Evolutionary conservation across 352 stramenopile species (phyloP), one percentile per base, ranked within the genome.

Genomic region (Hyaloperonospora arabidopsidis): DNA sequence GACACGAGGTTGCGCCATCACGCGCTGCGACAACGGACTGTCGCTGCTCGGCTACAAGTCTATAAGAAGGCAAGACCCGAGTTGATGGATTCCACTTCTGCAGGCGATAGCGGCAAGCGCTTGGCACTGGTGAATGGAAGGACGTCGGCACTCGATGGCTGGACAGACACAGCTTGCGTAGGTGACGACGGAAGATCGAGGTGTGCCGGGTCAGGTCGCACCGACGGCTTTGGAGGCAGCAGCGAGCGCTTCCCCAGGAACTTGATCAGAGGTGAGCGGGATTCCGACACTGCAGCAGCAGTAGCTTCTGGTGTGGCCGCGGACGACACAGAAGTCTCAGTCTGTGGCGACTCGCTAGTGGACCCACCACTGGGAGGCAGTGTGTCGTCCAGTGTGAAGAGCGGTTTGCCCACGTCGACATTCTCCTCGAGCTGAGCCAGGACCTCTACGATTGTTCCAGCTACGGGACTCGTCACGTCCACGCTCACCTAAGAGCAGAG

Each of bases 361-460:
- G 51, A 63, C 6, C 61, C 59, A 2, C 61, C 59, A 2, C 61
- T 67, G 7, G 74, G 72, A 14, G 61, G 61, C 44, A 67, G 57
- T 48, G 72, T 74, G 57, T 84, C 95, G 69, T 98, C 92, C 45
- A 99, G 74, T 43, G 88, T 87, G 72, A 97, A 98, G 25, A 99
- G 81, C 49, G 76, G 64, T 35, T 74, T 78, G 56, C 96, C 96
- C 22, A 99, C 96, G 54, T 97, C 79, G 1, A 99, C 95, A 52
- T 97, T 97, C 61, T 98, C 91, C 55, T 98, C 95, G 14, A 98
- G 73, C 58, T 93, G 80, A 22, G 86, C 95, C 55, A 98, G 68
- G 43, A 97, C 86, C 76, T 98, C 90, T 21, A 94, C 76, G 54
- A 99, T 66, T 25, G 77, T 93, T 39, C 97, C 97, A 8, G 77